These are phyloP conservation scores for Reutealis trisperma DNA, from an alignment of 345 rosid genomes.

Conservation along the genomic window DNA sequence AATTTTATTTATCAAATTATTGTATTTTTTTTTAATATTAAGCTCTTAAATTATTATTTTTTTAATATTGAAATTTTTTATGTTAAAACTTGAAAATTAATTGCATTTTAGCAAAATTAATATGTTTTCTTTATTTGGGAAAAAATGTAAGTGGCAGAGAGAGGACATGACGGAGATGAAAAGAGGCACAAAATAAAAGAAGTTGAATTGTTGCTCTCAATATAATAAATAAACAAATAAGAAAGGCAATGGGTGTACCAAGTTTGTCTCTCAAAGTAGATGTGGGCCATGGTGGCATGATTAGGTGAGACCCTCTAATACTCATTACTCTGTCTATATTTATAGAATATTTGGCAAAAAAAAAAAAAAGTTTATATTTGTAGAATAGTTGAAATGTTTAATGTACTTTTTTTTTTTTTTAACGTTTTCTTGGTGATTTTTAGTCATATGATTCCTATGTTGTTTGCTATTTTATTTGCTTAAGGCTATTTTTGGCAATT, in stretches of 20 bases:
- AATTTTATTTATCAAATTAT: too few relatives aligned
- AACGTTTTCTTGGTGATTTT: not conserved
- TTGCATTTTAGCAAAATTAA: too few relatives aligned
- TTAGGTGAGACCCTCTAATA: not conserved
- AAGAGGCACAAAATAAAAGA: not conserved
- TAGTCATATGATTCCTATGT: not conserved
- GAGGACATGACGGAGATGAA: too few relatives aligned
- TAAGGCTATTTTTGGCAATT: not conserved
- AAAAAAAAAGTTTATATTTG: not conserved
- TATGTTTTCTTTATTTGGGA: too few relatives aligned
- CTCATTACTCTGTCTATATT: not conserved
- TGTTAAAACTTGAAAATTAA: too few relatives aligned
- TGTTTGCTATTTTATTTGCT: not conserved
- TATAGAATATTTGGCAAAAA: not conserved
- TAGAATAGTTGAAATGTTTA: not conserved
- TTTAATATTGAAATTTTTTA: too few relatives aligned
- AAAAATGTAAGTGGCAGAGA: too few relatives aligned
- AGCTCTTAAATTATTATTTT: too few relatives aligned
- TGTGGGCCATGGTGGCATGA: not conserved
- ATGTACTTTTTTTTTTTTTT: not conserved
- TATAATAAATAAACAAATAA: too few relatives aligned
- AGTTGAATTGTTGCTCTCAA: constrained; percentile 9
- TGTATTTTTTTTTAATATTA: too few relatives aligned
- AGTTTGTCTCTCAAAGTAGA: not conserved
- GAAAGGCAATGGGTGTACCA: not conserved